These are phyloP conservation scores for Acidomyces sp. DNA, from an alignment of 495 filamentous ascomycete species.

Conservation along the genomic window DNA sequence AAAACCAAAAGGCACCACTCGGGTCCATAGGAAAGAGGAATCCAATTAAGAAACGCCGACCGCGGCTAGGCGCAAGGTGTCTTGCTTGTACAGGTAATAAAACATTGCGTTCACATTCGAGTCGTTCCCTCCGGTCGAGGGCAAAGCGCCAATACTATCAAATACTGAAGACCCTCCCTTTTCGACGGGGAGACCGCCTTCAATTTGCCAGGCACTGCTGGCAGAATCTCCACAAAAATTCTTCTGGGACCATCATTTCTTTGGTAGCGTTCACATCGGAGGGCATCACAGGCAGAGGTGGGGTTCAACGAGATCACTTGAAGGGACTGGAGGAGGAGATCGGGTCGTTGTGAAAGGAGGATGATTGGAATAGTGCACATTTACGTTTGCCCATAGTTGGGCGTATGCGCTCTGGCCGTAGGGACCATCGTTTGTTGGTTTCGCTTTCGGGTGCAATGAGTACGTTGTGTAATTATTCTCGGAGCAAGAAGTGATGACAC, in stretches of 20 bases:
- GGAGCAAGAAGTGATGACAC: no score
- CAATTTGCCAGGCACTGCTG: slow-evolving; percentile 25
- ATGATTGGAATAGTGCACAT: background rate
- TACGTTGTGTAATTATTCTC: slow-evolving; percentile 2
- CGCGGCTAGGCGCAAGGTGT: slow-evolving; percentile 26
- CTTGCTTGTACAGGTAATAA: slow-evolving; percentile 29
- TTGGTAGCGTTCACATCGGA: slow-evolving; percentile 9
- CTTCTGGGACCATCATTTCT: no score
- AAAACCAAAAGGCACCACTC: slow-evolving; percentile 26
- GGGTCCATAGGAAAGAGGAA: slow-evolving; percentile 25
- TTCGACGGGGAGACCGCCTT: slow-evolving; percentile 24
- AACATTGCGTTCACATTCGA: slow-evolving; percentile 24
- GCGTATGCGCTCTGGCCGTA: slow-evolving; percentile 7
- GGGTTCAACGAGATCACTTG: slow-evolving; percentile 8
- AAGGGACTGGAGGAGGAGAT: slow-evolving; percentile 2
- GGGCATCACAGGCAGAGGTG: background rate
- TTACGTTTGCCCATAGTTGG: slow-evolving; percentile 3
- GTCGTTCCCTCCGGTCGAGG: slow-evolving; percentile 11
- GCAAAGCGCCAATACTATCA: slow-evolving; percentile 18
- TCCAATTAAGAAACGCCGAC: slow-evolving; percentile 24
- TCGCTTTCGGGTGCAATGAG: slow-evolving; percentile 1
- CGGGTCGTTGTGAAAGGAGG: slow-evolving; percentile 4
- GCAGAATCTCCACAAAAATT: slow-evolving; percentile 27
- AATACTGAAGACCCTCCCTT: slow-evolving; percentile 21
- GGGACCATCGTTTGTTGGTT: background rate